Evolutionary conservation across 177 flowering plant species (phyloP).

Genomic region (Tripterygium wilfordii): DNA sequence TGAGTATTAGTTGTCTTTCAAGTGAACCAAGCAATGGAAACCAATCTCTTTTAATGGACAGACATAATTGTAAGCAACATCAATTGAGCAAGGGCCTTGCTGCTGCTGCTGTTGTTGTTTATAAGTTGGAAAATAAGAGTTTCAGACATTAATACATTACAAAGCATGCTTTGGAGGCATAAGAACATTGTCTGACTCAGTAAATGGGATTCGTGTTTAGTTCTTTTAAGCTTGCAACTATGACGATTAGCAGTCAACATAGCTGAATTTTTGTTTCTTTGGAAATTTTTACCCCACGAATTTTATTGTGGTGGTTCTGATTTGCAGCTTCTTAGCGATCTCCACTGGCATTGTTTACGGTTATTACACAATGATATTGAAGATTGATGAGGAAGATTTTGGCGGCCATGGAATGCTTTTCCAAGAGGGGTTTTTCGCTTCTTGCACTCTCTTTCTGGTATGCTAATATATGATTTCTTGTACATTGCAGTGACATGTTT

Average conservation of each 20-base stretch:
- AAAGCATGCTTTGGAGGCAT: too few relatives aligned
- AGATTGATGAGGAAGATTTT: constrained; percentile 94
- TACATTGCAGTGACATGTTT: neutral
- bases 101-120: too few relatives aligned
- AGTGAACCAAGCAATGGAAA: too few relatives aligned
- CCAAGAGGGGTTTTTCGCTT: constrained; percentile 96
- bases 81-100: too few relatives aligned
- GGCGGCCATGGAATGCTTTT: constrained; percentile 97
- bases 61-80: too few relatives aligned
- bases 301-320: neutral
- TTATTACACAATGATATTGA: constrained; percentile 72
- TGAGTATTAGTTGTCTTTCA: too few relatives aligned
- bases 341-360: constrained; percentile 76
- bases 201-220: neutral
- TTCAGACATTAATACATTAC: too few relatives aligned
- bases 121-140: too few relatives aligned
- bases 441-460: constrained; percentile 92
- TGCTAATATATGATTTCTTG: neutral
- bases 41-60: too few relatives aligned
- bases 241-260: too few relatives aligned
- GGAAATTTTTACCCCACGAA: neutral
- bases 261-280: neutral
- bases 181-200: too few relatives aligned
- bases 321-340: constrained; percentile 64
- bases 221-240: neutral